Evolutionary conservation across 805 yeast species (phyloP), one percentile per base, ranked within the genome.

Genomic region (Ogataea populi-albae): DNA sequence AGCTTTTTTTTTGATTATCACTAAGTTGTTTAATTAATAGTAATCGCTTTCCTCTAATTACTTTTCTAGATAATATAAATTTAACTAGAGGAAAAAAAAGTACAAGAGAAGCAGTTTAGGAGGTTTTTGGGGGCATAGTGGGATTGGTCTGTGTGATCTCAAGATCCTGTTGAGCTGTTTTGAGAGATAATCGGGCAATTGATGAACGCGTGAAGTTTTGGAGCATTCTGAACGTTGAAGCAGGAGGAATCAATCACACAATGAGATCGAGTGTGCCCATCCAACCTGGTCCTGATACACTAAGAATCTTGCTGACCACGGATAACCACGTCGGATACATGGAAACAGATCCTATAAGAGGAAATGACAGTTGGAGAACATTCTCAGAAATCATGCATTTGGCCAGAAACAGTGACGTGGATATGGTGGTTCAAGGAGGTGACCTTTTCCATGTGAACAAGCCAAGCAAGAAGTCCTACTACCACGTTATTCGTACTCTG

Each of bases 241-340:
- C n/a, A n/a, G n/a, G n/a, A n/a, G n/a, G n/a, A n/a, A n/a, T n/a
- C n/a, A n/a, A n/a, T n/a, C n/a, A n/a, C n/a, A n/a, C n/a, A n/a
- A 17, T 31, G 17, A 17, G 17, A 28, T 28, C 17, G 25, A 17
- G 4, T 16, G 66, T 65, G 72, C 70, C 69, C 15, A 62, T 78
- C 4, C 69, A 65, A 2, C 65, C 64, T 2, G 82, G 79, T 3
- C 73, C 73, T 5, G 76, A 86, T 56, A 86, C 95, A 0, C 75
- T 89, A 12, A 65, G 85, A 17, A 74, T 93, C 14, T 73, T 93
- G 21, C 62, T 93, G 21, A 87, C 98, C 3, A 88, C 98, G 1
- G 98, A 93, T 54, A 93, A 93, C 55, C 98, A 93, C 66, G 95
- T 93, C 14, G 98, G 98, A 1, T 89, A 81, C 57, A 78, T 79